A percentile compares a stretch with the other conserved stretches of the same genome.
These are phyloP conservation scores for Botrytis squamosa DNA, from an alignment of 2,329 filamentous ascomycete species.

Conservation along the genomic window DNA sequence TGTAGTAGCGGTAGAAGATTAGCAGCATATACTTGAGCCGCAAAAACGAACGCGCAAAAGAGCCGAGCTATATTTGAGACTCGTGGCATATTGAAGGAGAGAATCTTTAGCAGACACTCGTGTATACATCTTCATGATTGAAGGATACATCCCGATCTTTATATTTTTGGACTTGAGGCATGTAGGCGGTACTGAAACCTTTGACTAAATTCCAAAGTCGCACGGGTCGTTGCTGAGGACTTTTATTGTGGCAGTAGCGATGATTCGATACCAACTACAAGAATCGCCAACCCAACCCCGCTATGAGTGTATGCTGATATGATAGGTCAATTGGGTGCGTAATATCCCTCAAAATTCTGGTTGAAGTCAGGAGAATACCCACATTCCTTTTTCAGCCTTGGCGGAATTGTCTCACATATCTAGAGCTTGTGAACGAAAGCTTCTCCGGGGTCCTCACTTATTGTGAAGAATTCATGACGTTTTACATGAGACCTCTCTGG, in stretches of 20 bases:
- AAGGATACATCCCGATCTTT: background rate
- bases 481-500: background rate
- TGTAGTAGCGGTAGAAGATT: background rate
- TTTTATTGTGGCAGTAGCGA: background rate
- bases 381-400: slow-evolving; percentile 6
- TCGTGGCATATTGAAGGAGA: background rate
- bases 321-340: background rate
- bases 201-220: background rate
- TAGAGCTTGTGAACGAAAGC: background rate
- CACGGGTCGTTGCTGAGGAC: background rate
- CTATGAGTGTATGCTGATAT: background rate
- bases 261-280: background rate
- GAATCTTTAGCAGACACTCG: accelerated
- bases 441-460: background rate
- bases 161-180: background rate
- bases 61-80: background rate
- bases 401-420: background rate
- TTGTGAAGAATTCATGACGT: background rate
- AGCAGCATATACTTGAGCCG: background rate
- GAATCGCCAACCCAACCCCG: background rate
- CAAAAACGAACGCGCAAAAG: background rate
- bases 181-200: background rate
- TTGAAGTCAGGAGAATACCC: slow-evolving; percentile 10
- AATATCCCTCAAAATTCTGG: background rate
- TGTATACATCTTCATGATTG: background rate